These are phyloP conservation scores for Ceratopteris richardii DNA, from an alignment of 75 land plant genomes.

Conservation along the genomic window DNA sequence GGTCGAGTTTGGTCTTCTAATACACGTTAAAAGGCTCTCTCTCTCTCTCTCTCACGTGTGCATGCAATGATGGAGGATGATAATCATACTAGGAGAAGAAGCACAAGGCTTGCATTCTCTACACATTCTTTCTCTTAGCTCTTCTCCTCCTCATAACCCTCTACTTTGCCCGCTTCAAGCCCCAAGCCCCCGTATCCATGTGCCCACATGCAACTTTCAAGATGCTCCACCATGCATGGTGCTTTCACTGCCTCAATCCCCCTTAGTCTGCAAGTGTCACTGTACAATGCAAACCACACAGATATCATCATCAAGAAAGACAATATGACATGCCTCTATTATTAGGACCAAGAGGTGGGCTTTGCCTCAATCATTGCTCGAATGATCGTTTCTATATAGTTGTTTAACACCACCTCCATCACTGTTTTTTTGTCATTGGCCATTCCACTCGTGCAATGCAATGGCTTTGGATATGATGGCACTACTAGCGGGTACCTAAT, in stretches of 20 bases:
- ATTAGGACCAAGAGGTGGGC: not conserved
- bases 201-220: slow-evolving; percentile 1
- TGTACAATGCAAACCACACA: slow-evolving; percentile 4
- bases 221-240: too few species aligned
- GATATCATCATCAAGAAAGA: not conserved
- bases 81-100: not conserved
- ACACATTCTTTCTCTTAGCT: not conserved
- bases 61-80: too few species aligned
- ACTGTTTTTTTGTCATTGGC: not conserved
- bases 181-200: not conserved
- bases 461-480: not conserved
- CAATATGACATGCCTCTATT: slow-evolving; percentile 2
- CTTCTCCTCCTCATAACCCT: slow-evolving; percentile 1
- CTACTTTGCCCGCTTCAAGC: slow-evolving; percentile 7
- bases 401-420: slow-evolving; percentile 2
- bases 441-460: not conserved
- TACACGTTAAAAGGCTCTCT: too few species aligned
- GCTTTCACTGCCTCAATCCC: not conserved
- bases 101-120: slow-evolving; percentile 1
- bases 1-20: too few species aligned
- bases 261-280: slow-evolving; percentile 1
- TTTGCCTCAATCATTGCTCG: not conserved
- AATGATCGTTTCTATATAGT: not conserved
- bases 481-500: not conserved
- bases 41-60: too few species aligned